Evolutionary conservation across 805 yeast species (phyloP).

Genomic region (Cyberlindnera meyerae): DNA sequence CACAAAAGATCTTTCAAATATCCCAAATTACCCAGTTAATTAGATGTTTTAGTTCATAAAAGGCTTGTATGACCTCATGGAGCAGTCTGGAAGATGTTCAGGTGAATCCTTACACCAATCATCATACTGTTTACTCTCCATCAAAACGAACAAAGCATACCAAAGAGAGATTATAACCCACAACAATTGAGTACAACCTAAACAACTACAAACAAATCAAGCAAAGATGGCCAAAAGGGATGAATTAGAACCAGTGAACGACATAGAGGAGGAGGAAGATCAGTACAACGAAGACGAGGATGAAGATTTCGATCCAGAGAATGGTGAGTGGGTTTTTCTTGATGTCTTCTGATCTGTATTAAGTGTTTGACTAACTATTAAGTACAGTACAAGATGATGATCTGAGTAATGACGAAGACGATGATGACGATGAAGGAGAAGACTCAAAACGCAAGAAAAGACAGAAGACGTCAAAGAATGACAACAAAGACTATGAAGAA

Average conservation of each 20-base stretch:
- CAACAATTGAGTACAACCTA: not conserved
- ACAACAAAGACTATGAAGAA: constrained; percentile 34
- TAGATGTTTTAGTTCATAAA: too few relatives aligned
- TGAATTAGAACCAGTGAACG: constrained; percentile 2
- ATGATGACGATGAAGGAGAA: constrained; percentile 13
- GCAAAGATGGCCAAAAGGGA: constrained; percentile 1
- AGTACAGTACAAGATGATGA: constrained; percentile 13
- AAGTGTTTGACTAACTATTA: not conserved
- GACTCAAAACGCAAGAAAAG: constrained; percentile 14
- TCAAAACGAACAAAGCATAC: too few relatives aligned
- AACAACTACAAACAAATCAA: not conserved
- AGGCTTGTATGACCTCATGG: too few relatives aligned
- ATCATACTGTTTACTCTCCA: too few relatives aligned
- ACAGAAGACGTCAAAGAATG: constrained; percentile 21
- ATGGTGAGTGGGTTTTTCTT: too few relatives aligned
- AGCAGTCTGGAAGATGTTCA: too few relatives aligned
- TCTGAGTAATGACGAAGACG: constrained; percentile 22
- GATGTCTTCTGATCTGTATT: too few relatives aligned
- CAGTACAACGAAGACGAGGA: constrained; percentile 54
- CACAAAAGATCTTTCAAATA: too few relatives aligned
- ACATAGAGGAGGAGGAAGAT: constrained; percentile 32
- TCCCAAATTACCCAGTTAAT: too few relatives aligned
- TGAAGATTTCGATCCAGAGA: constrained; percentile 49
- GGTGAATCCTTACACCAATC: too few relatives aligned
- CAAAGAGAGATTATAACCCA: too few relatives aligned